phyloP scores from a whole-genome alignment of 805 yeast species.

The Zygotorulaspora florentina region DNA sequence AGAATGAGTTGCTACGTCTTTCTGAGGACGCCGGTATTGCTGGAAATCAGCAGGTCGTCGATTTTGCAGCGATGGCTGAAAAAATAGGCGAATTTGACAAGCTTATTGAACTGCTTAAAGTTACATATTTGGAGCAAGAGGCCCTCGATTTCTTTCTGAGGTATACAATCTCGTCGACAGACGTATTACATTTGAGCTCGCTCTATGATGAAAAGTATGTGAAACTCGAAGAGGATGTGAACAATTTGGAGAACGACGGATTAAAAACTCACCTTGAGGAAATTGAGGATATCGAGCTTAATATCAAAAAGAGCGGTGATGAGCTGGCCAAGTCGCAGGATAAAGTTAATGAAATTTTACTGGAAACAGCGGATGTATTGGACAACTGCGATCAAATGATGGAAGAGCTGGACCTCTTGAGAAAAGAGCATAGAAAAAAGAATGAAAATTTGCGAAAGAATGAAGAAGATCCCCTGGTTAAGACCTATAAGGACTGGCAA shows the following conservation, averaged over 20 bases:
- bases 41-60: slow-evolving; percentile 8
- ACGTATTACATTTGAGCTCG: slow-evolving; percentile 19
- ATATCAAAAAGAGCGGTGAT: slow-evolving; percentile 16
- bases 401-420: slow-evolving; percentile 18
- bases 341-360: slow-evolving; percentile 21
- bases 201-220: slow-evolving; percentile 24
- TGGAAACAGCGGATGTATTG: slow-evolving; percentile 21
- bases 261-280: slow-evolving; percentile 17
- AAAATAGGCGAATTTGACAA: slow-evolving; percentile 22
- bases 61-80: slow-evolving; percentile 15
- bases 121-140: slow-evolving; percentile 32
- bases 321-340: slow-evolving; percentile 21
- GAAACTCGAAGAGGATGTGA: slow-evolving; percentile 21
- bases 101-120: slow-evolving; percentile 22
- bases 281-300: slow-evolving; percentile 19
- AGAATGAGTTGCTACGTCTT: slow-evolving; percentile 19
- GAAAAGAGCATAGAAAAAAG: slow-evolving; percentile 9
- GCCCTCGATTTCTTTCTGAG: slow-evolving; percentile 32
- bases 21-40: not conserved
- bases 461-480: slow-evolving; percentile 6
- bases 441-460: slow-evolving; percentile 9
- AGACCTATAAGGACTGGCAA: slow-evolving; percentile 14
- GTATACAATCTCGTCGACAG: slow-evolving; percentile 25
- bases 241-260: slow-evolving; percentile 17
- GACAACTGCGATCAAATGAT: slow-evolving; percentile 26